Evolutionary conservation across 805 yeast species (phyloP).

Genomic region (Diddensiella transvaalensis): DNA sequence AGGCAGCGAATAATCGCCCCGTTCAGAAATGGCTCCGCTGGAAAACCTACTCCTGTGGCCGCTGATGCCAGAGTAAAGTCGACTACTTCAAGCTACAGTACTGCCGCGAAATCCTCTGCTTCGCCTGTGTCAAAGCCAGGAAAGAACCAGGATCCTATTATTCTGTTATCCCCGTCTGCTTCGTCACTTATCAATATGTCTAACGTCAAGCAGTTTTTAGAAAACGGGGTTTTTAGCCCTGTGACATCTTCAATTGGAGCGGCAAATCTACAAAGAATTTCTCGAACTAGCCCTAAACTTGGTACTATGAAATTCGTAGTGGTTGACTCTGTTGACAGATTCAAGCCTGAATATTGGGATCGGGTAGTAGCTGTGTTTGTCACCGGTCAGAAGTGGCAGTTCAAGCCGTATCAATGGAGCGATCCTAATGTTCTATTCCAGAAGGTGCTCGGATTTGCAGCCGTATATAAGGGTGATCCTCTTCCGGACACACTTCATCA

Average conservation of each 20-base stretch:
- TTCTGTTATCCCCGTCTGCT: slow-evolving; percentile 74
- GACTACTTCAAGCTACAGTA: neutral
- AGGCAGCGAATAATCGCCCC: slow-evolving; percentile 28
- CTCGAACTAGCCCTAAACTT: slow-evolving; percentile 54
- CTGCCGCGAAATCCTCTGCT: slow-evolving; percentile 9
- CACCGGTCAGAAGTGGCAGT: slow-evolving; percentile 98
- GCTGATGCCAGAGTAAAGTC: neutral
- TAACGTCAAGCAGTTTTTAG: slow-evolving; percentile 66
- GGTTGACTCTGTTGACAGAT: slow-evolving; percentile 83
- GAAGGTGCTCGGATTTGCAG: slow-evolving; percentile 75
- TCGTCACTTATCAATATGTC: slow-evolving; percentile 63
- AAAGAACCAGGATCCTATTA: slow-evolving; percentile 56
- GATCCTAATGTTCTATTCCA: slow-evolving; percentile 79
- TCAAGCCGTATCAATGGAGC: slow-evolving; percentile 77
- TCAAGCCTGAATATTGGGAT: slow-evolving; percentile 97
- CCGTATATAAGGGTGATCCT: slow-evolving; percentile 73
- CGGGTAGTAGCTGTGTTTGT: slow-evolving; percentile 93
- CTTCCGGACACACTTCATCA: slow-evolving; percentile 70
- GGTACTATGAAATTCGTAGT: slow-evolving; percentile 67
- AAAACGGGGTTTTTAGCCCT: slow-evolving; percentile 66
- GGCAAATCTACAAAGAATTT: slow-evolving; percentile 45
- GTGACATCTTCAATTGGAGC: slow-evolving; percentile 34
- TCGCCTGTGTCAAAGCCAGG: slow-evolving; percentile 6
- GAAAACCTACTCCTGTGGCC: slow-evolving; percentile 3
- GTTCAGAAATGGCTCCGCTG: slow-evolving; percentile 14